Percentiles rank a stretch among this genome's conserved stretches.
Conservation (phyloP, 495 filamentous ascomycete species). For the Aspergillus ostianus region DNA sequence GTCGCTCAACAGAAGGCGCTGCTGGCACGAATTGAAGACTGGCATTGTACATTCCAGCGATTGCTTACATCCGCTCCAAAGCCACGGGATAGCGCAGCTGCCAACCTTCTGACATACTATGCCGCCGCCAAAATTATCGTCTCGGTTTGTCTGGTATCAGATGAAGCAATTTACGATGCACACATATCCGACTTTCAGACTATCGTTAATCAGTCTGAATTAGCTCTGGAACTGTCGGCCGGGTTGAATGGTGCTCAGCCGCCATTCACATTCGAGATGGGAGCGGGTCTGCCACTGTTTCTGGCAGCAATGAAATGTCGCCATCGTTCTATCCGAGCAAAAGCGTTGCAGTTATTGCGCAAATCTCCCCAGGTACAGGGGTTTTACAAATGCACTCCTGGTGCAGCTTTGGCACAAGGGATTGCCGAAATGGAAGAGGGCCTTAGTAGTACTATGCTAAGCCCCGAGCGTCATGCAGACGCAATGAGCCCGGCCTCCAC, state of each 20-base stretch:
- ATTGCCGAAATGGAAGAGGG: constrained; percentile 33
- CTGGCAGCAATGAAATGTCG: constrained; percentile 35
- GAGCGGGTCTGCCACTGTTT: constrained; percentile 35
- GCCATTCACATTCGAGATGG: constrained; percentile 34
- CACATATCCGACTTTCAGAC: constrained; percentile 20
- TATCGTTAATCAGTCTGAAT: constrained; percentile 26
- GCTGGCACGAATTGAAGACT: constrained; percentile 14
- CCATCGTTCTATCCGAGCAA: constrained; percentile 26
- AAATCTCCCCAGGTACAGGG: constrained; percentile 34
- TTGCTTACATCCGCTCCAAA: constrained; percentile 10
- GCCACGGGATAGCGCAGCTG: constrained; percentile 17
- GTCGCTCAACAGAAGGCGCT: constrained; percentile 12
- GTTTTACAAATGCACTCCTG: constrained; percentile 24
- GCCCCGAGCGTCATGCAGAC: neutral
- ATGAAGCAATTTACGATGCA: constrained; percentile 21
- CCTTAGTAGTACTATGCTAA: neutral
- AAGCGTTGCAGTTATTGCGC: constrained; percentile 26
- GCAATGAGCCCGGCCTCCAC: neutral
- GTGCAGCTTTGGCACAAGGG: constrained; percentile 15
- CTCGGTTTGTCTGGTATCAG: constrained; percentile 12
- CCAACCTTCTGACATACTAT: constrained; percentile 26
- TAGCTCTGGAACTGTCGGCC: constrained; percentile 16
- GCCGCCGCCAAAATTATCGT: constrained; percentile 25
- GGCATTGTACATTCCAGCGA: constrained; percentile 25
- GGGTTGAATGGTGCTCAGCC: constrained; percentile 26